A percentile compares a stretch with the other conserved stretches of the same genome.
Conservation (phyloP, 176 grass and related monocot species). For the Aegilops bicornis region DNA sequence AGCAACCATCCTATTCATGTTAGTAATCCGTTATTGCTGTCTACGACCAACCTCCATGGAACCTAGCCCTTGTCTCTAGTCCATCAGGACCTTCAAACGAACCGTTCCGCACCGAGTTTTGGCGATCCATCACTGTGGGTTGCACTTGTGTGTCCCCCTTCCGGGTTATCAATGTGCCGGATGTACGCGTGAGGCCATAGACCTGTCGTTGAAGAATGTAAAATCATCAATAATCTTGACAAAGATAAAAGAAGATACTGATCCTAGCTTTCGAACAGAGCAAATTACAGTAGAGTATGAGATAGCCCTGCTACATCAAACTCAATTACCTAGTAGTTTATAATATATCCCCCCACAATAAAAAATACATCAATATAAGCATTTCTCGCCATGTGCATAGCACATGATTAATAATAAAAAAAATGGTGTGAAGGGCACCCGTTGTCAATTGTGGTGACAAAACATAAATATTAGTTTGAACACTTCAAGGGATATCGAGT, state of each 20-base stretch:
- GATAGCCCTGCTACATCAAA: not conserved
- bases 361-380: not conserved
- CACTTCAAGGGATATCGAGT: not conserved
- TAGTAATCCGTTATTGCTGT: not conserved
- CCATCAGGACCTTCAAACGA: not conserved
- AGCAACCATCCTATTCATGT: not conserved
- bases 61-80: slow-evolving; percentile 23
- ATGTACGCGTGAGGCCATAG: slow-evolving; percentile 52
- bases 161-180: slow-evolving; percentile 30
- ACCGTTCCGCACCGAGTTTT: slow-evolving; percentile 1
- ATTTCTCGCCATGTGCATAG: not conserved
- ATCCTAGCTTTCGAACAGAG: not conserved
- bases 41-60: slow-evolving; percentile 25
- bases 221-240: not conserved
- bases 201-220: slow-evolving; percentile 36
- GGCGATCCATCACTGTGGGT: not conserved
- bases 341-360: not conserved
- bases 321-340: not conserved
- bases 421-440: not conserved
- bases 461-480: not conserved
- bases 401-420: not conserved
- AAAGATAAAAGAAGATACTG: not conserved
- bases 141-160: slow-evolving; percentile 18
- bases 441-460: not conserved
- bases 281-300: not conserved